Percentiles rank a stretch among this genome's conserved stretches.
Conservation (phyloP, 192 early-diverging fungal species). For the Mortierella antarctica region DNA sequence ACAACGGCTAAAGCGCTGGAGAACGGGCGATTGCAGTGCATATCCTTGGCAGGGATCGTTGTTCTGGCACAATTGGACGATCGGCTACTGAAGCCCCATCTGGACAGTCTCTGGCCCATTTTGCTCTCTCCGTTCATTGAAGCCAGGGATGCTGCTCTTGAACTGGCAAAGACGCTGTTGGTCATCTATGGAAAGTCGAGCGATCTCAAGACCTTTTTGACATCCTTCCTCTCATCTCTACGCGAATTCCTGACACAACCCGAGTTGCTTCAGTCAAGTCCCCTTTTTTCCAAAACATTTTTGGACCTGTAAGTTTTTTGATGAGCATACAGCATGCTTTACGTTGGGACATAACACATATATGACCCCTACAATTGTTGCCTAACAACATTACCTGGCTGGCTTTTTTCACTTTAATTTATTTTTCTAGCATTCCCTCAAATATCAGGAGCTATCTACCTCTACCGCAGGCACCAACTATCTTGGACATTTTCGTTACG, state of each 20-base stretch:
- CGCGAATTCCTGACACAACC: not conserved
- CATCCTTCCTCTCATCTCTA: constrained; percentile 23
- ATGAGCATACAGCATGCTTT: too few species aligned
- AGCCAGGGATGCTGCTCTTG: constrained; percentile 26
- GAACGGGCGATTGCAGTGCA: constrained; percentile 27
- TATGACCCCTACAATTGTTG: not conserved
- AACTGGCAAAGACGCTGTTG: constrained; percentile 27
- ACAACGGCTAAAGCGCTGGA: constrained; percentile 5
- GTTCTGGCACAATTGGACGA: constrained; percentile 39
- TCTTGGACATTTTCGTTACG: constrained; percentile 34
- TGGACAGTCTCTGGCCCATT: constrained; percentile 46
- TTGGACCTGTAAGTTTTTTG: constrained; percentile 32
- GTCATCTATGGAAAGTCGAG: constrained; percentile 50
- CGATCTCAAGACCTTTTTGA: constrained; percentile 36
- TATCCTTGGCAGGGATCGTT: constrained; percentile 37
- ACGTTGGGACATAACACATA: not conserved
- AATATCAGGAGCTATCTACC: constrained; percentile 38
- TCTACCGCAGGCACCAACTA: constrained; percentile 32
- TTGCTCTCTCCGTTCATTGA: constrained; percentile 16
- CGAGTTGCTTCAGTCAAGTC: constrained; percentile 15
- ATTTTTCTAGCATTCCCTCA: constrained; percentile 19
- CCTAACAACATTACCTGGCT: not conserved
- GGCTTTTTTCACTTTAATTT: not conserved
- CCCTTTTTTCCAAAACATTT: constrained; percentile 27
- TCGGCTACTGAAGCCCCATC: constrained; percentile 40